Percentiles rank a stretch among this genome's conserved stretches.
Conservation (phyloP, 805 yeast species). For the Nakazawaea anatomiae region DNA sequence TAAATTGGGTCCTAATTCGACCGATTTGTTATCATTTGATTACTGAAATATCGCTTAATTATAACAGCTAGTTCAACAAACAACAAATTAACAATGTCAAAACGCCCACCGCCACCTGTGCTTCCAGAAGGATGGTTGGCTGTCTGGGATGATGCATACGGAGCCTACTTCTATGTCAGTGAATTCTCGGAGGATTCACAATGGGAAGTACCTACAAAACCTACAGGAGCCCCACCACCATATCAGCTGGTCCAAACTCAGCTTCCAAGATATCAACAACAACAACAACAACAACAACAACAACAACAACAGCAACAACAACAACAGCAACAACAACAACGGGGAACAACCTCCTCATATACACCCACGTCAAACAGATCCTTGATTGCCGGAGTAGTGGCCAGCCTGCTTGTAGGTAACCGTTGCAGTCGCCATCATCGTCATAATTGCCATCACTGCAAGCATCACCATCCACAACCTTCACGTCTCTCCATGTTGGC, state of each 20-base stretch:
- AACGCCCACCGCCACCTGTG: conserved; percentile 11
- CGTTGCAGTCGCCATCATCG: too few species aligned
- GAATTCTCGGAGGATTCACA: conserved; percentile 22
- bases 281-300: conserved; percentile 5
- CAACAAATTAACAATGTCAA: not conserved
- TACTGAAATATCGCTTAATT: too few species aligned
- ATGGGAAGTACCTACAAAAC: conserved; percentile 22
- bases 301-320: conserved; percentile 7
- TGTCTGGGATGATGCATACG: conserved; percentile 28
- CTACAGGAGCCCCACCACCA: not conserved
- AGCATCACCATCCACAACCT: too few species aligned
- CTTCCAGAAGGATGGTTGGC: conserved; percentile 29
- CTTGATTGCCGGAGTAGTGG: too few species aligned
- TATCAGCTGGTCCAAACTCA: not conserved
- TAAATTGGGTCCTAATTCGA: too few species aligned
- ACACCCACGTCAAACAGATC: too few species aligned
- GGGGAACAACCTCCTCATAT: not conserved
- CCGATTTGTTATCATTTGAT: too few species aligned
- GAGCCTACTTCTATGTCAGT: conserved; percentile 23
- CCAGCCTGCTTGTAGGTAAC: too few species aligned
- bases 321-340: conserved; percentile 7
- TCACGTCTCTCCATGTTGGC: too few species aligned
- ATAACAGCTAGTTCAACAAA: too few species aligned
- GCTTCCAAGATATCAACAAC: not conserved
- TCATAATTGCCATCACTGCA: too few species aligned